phyloP scores from a whole-genome alignment of 2,329 filamentous ascomycete species.

The Monascus ruber region DNA sequence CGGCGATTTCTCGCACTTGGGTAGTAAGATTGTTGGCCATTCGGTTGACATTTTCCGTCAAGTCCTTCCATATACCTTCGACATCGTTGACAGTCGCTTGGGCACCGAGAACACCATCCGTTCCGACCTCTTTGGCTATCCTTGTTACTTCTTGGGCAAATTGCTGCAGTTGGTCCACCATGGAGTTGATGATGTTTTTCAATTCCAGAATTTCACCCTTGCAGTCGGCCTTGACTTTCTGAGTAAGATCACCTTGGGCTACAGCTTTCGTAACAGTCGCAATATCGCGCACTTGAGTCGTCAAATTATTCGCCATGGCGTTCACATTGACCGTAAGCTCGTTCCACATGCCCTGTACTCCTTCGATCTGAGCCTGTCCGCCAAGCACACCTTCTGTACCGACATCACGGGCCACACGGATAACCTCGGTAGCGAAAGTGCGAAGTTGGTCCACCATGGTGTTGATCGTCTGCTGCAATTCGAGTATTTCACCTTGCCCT shows the following conservation, averaged over 20 bases:
- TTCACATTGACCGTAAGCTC: constrained; percentile 78
- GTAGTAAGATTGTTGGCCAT: constrained; percentile 98
- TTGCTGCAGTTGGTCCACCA: constrained; percentile 95
- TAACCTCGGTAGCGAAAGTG: constrained; percentile 75
- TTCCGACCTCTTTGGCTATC: constrained; percentile 91
- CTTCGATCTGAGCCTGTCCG: constrained; percentile 71
- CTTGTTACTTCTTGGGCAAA: constrained; percentile 96
- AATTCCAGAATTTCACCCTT: constrained; percentile 87
- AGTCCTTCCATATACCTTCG: constrained; percentile 90
- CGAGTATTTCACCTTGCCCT: constrained; percentile 69
- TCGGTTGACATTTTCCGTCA: constrained; percentile 92
- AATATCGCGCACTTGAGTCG: constrained; percentile 87
- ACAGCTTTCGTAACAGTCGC: constrained; percentile 63
- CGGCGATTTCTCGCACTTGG: constrained; percentile 93
- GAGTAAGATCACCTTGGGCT: constrained; percentile 78
- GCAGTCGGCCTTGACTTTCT: constrained; percentile 89
- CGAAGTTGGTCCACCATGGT: constrained; percentile 81
- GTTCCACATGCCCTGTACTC: constrained; percentile 81
- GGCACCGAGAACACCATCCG: constrained; percentile 84
- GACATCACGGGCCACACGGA: constrained; percentile 70
- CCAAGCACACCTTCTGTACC: constrained; percentile 74
- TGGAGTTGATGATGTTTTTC: constrained; percentile 97
- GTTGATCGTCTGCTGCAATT: constrained; percentile 77
- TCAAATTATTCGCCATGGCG: constrained; percentile 78
- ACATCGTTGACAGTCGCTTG: constrained; percentile 95